Evolutionary conservation across 2,329 filamentous ascomycete genomes (phyloP), one percentile per base, ranked within the genome.

Genomic region (Pseudocercospora fuligena): DNA sequence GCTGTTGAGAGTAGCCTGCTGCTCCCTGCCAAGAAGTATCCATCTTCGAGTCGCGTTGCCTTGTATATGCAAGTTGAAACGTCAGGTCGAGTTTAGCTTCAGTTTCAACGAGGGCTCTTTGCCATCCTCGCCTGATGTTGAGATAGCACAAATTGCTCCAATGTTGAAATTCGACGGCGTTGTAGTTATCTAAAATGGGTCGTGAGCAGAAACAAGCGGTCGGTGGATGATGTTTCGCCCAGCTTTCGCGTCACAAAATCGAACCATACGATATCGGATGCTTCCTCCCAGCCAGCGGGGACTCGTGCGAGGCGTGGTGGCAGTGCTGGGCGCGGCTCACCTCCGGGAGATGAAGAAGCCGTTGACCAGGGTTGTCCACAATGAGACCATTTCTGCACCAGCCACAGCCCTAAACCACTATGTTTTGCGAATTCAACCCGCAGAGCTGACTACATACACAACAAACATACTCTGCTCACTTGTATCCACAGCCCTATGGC

Each of bases 1-100:
- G 68, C 61, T 63, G 64, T 46, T 43, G 40, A 43, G 57, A 68
- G 58, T 60, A 58, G 53, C 60, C 56, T 27, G 60, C 64, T 57
- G 31, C 61, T 60, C 63, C 68, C 60, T 66, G 69, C 69, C 69
- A 69, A 71, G 67, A 66, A 23, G 65, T 36, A 58, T 66, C 66
- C 69, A 71, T 71, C 51, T 56, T 59, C 51, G 56, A 54, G 57
- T 59, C 61, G 54, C 66, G 47, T 54, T 47, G 23, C 25, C 53
- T 59, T 56, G 51, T 23, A 23, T 61, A 27, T 67, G 60, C 60
- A 64, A 47, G 61, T 60, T 66, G 64, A 63, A 66, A 58, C 31
- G 56, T 43, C 56, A 36, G 31, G 56, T 21, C 31, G 33, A 58
- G 31, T 21, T 58, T 36, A 58, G 56, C 56, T 58, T 58, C 33